Evolutionary conservation across 1,284 basidiomycete species (phyloP).

Genomic region (Sporisorium reilianum): DNA sequence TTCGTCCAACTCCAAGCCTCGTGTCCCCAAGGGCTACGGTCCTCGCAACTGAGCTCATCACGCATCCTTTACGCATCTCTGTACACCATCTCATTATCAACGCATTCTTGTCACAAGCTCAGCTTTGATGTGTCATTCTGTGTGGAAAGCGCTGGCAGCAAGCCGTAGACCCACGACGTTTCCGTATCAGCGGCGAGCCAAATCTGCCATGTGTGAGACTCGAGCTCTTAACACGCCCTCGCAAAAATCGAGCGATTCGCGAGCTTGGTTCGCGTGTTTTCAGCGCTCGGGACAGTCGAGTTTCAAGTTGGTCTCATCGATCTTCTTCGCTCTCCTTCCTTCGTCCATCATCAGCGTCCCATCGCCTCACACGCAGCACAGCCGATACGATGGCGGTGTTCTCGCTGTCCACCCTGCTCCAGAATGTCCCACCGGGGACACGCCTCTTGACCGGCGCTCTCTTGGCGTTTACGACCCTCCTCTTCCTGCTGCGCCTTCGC

Average conservation of each 20-base stretch:
- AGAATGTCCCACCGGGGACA: conserved; percentile 44
- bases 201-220: background rate
- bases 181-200: too few species aligned
- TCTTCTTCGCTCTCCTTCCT: background rate
- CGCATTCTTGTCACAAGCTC: background rate
- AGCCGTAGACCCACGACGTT: too few species aligned
- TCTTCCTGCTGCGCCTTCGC: conserved; percentile 51
- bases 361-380: background rate
- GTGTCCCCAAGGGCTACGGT: conserved; percentile 59
- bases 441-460: conserved; percentile 43
- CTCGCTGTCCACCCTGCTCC: conserved; percentile 44
- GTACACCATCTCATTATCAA: conserved; percentile 9
- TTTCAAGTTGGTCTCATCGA: conserved; percentile 8
- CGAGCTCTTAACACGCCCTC: background rate
- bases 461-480: conserved; percentile 39
- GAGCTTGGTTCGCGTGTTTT: background rate
- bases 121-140: background rate
- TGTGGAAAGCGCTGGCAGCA: background rate
- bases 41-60: conserved; percentile 32
- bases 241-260: background rate
- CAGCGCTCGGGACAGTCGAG: background rate
- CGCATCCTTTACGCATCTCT: conserved; percentile 9
- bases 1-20: conserved; percentile 45
- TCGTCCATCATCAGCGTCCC: background rate
- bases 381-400: conserved; percentile 49